Base-by-base conservation (phyloP, 1,139 yeast species). In the Torulaspora pretoriensis region DNA sequence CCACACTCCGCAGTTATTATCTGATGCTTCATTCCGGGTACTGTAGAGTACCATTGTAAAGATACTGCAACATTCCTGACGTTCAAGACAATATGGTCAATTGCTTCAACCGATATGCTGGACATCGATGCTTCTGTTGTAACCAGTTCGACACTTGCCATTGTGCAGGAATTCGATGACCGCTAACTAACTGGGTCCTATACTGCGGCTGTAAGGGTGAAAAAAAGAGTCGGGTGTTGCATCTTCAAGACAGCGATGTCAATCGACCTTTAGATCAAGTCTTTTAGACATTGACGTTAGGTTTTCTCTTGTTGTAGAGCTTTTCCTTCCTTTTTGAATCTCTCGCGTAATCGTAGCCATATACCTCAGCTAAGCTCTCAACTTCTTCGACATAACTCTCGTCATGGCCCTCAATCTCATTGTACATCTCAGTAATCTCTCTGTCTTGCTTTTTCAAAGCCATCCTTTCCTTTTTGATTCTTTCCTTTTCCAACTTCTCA, bases 401-500 rank as follows among this genome's bases (percentile, higher is more conserved):
- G 4, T 35, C 35, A 23, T 26, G 30, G 12, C 29, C 24, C 13
- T 28, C 42, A 10, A 55, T 24, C 32, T 46, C 46, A 28, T 49
- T 44, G 38, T 51, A 51, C 19, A 46, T 45, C 14, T 51, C 59
- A 22, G 53, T 51, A 5, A 54, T 46, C 35, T 50, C 50, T 27
- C 57, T 56, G 31, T 54, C 59, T 34, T 51, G 41, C 28, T 43
- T 38, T 46, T 53, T 60, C 3, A 38, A 32, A 25, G 51, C 51
- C 32, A 43, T 55, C 51, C 44, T 61, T 27, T 53, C 43, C 19
- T 51, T 52, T 41, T 55, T 61, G 12, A 59, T 47, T 52, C 60
- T 45, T 40, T 59, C 53, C 54, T 62, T 64, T 41, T 63, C 62
- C 23, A 65, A 39, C 42, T 58, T 55, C 29, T 56, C 59, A 3